Evolutionary conservation across 306 rosid genomes (phyloP).

Genomic region (Dicorynia guianensis): DNA sequence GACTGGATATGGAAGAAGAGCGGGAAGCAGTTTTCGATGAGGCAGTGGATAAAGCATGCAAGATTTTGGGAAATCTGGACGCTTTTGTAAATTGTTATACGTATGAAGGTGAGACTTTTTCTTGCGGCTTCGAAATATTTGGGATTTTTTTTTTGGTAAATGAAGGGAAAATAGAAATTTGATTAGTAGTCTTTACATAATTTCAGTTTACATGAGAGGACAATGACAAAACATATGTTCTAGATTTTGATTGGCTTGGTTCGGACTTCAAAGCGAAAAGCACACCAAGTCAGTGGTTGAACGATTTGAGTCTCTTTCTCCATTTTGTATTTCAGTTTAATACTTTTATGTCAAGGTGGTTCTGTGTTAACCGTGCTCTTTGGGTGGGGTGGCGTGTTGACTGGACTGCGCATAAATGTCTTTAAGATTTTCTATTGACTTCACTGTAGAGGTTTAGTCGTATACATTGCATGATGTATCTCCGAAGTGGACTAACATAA

Average conservation of each 20-base stretch:
- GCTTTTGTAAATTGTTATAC: conserved; percentile 76
- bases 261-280: too few relatives aligned
- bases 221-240: too few relatives aligned
- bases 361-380: background rate
- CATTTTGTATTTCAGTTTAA: background rate
- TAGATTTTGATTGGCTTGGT: too few relatives aligned
- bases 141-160: background rate
- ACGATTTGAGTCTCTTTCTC: background rate
- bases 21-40: conserved; percentile 55
- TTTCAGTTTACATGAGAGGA: too few relatives aligned
- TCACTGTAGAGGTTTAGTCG: too few relatives aligned
- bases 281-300: background rate
- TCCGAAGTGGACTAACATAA: too few relatives aligned
- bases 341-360: too few relatives aligned
- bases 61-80: conserved; percentile 67
- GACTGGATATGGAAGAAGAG: conserved; percentile 65
- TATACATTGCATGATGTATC: too few relatives aligned
- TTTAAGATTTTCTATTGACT: too few relatives aligned
- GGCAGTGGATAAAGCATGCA: conserved; percentile 71
- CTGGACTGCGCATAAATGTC: background rate
- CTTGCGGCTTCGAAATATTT: background rate
- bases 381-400: background rate
- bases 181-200: too few relatives aligned
- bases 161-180: too few relatives aligned
- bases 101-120: conserved; percentile 67